A percentile compares a stretch with the other conserved stretches of the same genome.
Evolutionary conservation across 257 asterid genomes (phyloP).

Genomic region (Capsicum chinense): DNA sequence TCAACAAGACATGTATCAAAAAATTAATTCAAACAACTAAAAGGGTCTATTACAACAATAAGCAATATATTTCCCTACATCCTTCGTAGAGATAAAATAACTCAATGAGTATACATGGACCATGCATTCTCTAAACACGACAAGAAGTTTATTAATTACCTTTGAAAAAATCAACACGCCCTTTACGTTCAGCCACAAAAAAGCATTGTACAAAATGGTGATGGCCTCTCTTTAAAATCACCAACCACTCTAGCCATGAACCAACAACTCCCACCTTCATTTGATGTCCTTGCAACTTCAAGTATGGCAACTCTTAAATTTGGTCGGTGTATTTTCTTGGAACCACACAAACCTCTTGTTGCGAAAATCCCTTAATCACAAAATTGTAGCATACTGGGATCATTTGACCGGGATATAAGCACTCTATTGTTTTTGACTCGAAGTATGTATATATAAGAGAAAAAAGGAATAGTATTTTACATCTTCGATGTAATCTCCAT

Average conservation of each 20-base stretch:
- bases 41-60: background rate
- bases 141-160: background rate
- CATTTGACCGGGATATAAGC: background rate
- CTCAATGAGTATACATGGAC: background rate
- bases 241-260: constrained; percentile 6
- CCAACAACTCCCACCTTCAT: background rate
- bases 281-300: background rate
- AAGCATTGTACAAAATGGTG: constrained; percentile 27
- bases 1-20: background rate
- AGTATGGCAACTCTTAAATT: constrained; percentile 26
- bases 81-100: background rate
- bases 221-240: background rate
- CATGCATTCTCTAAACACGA: background rate
- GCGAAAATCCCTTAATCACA: constrained; percentile 10
- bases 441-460: background rate
- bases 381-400: background rate
- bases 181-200: background rate
- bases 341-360: constrained; percentile 27
- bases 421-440: background rate
- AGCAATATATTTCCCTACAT: background rate
- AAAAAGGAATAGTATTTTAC: background rate
- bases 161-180: background rate
- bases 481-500: background rate
- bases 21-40: background rate
- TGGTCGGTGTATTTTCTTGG: background rate